These are phyloP conservation scores for Saprolegnia parasitica DNA, from an alignment of 352 stramenopile species.

Conservation along the genomic window DNA sequence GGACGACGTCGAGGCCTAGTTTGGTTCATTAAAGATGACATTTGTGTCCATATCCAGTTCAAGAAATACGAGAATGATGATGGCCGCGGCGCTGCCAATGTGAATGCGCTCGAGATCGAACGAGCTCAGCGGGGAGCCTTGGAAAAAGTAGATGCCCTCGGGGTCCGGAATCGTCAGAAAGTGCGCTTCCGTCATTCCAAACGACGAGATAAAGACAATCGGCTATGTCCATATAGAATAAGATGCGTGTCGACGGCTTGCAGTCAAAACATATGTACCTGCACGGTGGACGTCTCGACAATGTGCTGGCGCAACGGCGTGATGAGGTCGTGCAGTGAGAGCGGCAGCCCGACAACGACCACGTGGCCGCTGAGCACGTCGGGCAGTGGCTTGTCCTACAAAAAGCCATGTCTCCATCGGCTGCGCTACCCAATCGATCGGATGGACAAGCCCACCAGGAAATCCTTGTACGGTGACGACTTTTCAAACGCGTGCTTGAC, in stretches of 20 bases:
- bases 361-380: conserved; percentile 20
- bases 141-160: conserved; percentile 51
- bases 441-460: too few species aligned
- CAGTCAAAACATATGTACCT: background rate
- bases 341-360: conserved; percentile 23
- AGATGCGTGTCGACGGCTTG: background rate
- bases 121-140: conserved; percentile 73
- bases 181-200: conserved; percentile 27
- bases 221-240: background rate
- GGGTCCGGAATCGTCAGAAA: conserved; percentile 23
- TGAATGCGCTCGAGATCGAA: conserved; percentile 65
- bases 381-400: conserved; percentile 20
- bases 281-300: background rate
- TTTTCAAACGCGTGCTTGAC: conserved; percentile 27
- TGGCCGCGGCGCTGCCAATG: conserved; percentile 49
- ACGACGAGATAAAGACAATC: conserved; percentile 27
- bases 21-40: too few species aligned
- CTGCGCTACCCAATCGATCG: too few species aligned
- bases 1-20: conserved; percentile 11
- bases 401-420: too few species aligned
- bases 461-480: conserved; percentile 25
- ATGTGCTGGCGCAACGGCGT: conserved; percentile 21
- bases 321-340: conserved; percentile 22
- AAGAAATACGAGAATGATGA: conserved; percentile 63
- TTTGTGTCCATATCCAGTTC: too few species aligned